Conservation (phyloP, 2,329 filamentous ascomycete species). For the Alternaria alternata region DNA sequence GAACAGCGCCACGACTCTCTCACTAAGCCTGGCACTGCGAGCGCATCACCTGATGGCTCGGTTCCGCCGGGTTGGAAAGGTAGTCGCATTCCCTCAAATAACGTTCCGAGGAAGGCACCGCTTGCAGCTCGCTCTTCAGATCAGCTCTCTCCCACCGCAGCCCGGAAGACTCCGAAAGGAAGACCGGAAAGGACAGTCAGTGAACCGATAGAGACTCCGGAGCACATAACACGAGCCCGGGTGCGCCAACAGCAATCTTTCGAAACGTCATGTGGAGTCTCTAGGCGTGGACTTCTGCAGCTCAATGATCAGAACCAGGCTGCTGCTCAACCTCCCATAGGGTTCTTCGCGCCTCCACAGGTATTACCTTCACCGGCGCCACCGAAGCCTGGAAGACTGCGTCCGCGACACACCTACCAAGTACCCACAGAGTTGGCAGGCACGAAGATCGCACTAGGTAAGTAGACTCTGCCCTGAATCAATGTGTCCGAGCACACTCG, state of each 20-base stretch:
- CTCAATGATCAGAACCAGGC: neutral
- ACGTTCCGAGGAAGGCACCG: conserved; percentile 11
- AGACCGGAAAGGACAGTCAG: neutral
- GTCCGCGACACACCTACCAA: conserved; percentile 13
- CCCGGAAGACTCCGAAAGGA: neutral
- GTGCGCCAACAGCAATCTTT: neutral
- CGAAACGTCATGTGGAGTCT: neutral
- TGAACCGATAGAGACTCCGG: neutral
- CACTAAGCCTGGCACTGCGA: neutral
- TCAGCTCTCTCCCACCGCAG: neutral
- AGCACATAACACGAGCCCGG: neutral
- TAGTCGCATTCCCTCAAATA: conserved; percentile 1
- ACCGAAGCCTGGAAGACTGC: neutral
- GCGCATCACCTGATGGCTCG: neutral
- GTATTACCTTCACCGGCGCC: neutral
- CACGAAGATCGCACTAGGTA: conserved; percentile 22
- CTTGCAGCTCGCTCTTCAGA: neutral
- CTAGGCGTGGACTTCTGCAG: neutral
- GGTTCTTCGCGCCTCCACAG: neutral
- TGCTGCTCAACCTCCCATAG: neutral
- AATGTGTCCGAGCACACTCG: too few relatives aligned
- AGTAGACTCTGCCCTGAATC: neutral
- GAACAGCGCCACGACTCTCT: neutral
- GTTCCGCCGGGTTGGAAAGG: neutral
- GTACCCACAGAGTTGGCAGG: conserved; percentile 18